Percentiles rank a stretch among this genome's conserved stretches.
These are phyloP conservation scores for Volvox africanus DNA, from an alignment of 139 green algal species.

Conservation along the genomic window DNA sequence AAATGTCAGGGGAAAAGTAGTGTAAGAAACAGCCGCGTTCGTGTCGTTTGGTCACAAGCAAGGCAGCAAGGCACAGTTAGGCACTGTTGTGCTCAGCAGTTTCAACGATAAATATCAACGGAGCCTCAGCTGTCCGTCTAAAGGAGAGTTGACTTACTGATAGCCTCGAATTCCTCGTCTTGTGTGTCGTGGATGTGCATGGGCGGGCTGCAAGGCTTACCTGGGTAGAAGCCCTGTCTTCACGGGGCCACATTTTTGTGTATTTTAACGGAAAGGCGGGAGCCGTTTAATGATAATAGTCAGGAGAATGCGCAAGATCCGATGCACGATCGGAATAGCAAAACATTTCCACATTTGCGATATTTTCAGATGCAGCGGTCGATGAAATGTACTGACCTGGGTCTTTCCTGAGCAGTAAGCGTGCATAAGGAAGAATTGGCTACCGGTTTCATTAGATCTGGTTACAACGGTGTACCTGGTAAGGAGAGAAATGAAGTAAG, in stretches of 20 bases:
- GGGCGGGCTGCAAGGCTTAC: neutral
- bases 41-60: too few species aligned
- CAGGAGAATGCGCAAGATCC: neutral
- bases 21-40: too few species aligned
- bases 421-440: neutral
- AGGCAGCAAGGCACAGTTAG: too few species aligned
- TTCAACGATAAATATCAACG: too few species aligned
- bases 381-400: neutral
- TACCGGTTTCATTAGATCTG: neutral
- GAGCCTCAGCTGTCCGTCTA: too few species aligned
- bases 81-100: too few species aligned
- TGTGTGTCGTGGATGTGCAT: neutral
- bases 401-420: neutral
- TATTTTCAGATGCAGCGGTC: neutral
- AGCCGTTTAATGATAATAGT: neutral
- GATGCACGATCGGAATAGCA: neutral
- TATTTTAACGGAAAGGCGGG: neutral
- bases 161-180: neutral
- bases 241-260: neutral
- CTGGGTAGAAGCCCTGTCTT: slow-evolving; percentile 17
- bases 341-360: neutral
- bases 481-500: neutral
- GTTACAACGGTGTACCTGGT: slow-evolving; percentile 10
- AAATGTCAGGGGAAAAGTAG: neutral
- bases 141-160: neutral